Evolutionary conservation across 2,329 filamentous ascomycete genomes (phyloP).

Genomic region (Cordyceps pruinosa): DNA sequence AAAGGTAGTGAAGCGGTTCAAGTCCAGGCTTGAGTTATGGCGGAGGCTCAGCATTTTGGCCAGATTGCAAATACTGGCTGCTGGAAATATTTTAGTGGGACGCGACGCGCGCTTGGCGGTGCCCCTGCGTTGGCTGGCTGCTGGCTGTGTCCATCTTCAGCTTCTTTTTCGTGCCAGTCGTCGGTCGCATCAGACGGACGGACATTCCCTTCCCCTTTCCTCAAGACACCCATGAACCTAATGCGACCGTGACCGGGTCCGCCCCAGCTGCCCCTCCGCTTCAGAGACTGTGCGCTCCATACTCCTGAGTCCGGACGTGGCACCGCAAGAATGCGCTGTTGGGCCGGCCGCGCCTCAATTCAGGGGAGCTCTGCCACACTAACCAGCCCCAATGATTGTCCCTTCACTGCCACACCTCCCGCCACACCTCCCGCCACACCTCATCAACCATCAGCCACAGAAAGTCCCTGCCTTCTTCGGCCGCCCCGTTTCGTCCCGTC

Average conservation of each 20-base stretch:
- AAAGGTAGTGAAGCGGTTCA: background rate
- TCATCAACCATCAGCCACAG: background rate
- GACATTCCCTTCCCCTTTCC: background rate
- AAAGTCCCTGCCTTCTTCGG: background rate
- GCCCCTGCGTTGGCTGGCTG: background rate
- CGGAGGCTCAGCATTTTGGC: constrained; percentile 1
- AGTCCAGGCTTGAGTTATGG: too few relatives aligned
- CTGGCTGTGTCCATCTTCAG: background rate
- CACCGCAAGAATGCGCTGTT: background rate
- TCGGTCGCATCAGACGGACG: too few relatives aligned
- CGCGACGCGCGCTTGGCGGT: background rate
- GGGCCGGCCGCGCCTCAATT: background rate
- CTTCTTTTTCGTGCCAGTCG: background rate
- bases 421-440: background rate
- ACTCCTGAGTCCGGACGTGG: background rate
- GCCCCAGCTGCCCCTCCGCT: background rate
- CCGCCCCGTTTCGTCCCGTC: background rate
- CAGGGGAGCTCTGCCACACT: background rate
- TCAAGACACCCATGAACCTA: background rate
- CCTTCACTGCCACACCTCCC: background rate
- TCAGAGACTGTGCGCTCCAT: background rate
- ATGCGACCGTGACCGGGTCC: background rate
- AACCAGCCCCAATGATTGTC: background rate
- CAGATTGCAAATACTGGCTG: constrained; percentile 9
- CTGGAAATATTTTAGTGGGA: constrained; percentile 11